Evolutionary conservation across 2,329 filamentous ascomycete genomes (phyloP).

Genomic region (Fusarium decemcellulare): DNA sequence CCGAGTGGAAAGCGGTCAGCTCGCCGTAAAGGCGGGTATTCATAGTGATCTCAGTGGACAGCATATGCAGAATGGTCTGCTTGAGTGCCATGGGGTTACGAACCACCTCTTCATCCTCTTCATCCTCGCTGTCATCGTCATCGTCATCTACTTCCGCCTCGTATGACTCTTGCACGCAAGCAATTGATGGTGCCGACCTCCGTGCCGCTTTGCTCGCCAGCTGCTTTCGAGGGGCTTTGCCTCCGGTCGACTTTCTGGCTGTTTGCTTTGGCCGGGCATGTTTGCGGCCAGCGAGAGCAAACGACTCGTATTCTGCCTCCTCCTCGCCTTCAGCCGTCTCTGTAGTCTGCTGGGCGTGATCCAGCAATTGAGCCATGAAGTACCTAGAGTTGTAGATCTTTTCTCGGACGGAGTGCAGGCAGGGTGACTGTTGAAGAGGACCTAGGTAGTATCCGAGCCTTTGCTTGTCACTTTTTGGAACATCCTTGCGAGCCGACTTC

Average conservation of each 20-base stretch:
- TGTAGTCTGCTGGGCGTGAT: slow-evolving; percentile 44
- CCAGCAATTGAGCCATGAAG: slow-evolving; percentile 62
- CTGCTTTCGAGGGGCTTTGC: slow-evolving; percentile 10
- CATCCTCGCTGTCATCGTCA: slow-evolving; percentile 14
- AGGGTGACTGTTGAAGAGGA: slow-evolving; percentile 1
- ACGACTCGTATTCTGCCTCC: slow-evolving; percentile 52
- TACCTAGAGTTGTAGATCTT: slow-evolving; percentile 55
- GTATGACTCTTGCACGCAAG: not conserved
- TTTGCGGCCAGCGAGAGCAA: slow-evolving; percentile 7
- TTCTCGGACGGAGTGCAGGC: slow-evolving; percentile 50
- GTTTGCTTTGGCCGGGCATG: not conserved
- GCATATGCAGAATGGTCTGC: slow-evolving; percentile 62
- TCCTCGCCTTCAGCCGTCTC: slow-evolving; percentile 53
- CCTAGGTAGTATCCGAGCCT: slow-evolving; percentile 56
- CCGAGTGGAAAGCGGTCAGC: slow-evolving; percentile 61
- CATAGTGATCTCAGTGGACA: slow-evolving; percentile 63
- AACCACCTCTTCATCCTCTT: slow-evolving; percentile 13
- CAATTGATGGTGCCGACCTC: not conserved
- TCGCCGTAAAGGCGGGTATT: slow-evolving; percentile 61
- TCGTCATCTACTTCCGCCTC: slow-evolving; percentile 5
- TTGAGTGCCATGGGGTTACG: slow-evolving; percentile 60
- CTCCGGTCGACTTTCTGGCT: not conserved
- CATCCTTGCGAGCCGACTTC: slow-evolving; percentile 48
- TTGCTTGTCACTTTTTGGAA: slow-evolving; percentile 49
- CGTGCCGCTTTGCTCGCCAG: slow-evolving; percentile 11